phyloP scores from a whole-genome alignment of 2,329 filamentous ascomycete genomes.

The Talaromyces sp. region DNA sequence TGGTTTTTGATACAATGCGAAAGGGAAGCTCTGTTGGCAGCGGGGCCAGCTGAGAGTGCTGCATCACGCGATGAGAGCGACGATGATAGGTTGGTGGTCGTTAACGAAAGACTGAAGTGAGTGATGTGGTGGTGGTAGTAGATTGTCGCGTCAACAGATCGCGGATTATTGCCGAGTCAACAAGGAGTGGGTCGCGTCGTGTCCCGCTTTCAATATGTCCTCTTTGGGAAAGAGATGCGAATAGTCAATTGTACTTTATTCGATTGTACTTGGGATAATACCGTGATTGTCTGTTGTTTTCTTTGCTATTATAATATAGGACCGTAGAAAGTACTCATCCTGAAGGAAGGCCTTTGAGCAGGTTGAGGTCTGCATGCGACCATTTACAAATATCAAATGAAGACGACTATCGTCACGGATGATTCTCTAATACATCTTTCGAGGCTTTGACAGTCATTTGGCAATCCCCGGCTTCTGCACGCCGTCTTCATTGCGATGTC shows the following conservation, averaged over 20 bases:
- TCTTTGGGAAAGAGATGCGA: conserved; percentile 23
- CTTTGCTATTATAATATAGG: too few relatives aligned
- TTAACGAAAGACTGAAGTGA: not conserved
- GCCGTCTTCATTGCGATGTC: not conserved
- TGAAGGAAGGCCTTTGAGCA: too few relatives aligned
- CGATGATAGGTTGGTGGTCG: too few relatives aligned
- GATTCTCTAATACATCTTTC: not conserved
- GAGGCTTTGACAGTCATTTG: not conserved
- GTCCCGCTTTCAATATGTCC: conserved; percentile 33
- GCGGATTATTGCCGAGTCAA: conserved; percentile 15
- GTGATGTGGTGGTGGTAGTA: not conserved
- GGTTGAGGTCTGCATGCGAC: too few relatives aligned
- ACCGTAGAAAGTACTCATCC: too few relatives aligned
- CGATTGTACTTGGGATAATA: too few relatives aligned
- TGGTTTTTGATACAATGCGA: conserved; percentile 91
- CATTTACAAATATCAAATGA: too few relatives aligned
- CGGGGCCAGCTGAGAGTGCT: conserved; percentile 83
- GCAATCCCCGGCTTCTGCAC: not conserved
- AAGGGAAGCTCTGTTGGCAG: conserved; percentile 83
- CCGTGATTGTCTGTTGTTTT: too few relatives aligned
- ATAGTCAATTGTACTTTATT: too few relatives aligned
- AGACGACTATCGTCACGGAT: too few relatives aligned
- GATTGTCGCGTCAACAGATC: not conserved
- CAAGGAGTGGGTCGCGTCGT: conserved; percentile 26
- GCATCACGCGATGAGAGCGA: conserved; percentile 39